phyloP scores from a whole-genome alignment of 208 protist species.

The Wallacemonas sp. region DNA sequence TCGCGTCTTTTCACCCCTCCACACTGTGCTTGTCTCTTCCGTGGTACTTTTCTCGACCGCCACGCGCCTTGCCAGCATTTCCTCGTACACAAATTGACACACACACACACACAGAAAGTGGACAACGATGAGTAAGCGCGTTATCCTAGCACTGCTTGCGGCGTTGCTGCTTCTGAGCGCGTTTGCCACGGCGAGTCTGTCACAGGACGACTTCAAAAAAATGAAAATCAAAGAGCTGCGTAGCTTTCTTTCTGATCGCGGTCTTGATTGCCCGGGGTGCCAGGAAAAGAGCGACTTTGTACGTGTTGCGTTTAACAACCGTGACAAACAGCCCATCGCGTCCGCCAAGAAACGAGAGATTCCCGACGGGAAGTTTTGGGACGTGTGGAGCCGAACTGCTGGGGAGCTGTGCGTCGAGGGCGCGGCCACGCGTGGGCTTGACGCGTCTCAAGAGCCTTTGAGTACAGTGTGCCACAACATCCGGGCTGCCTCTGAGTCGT shows the following conservation, averaged over 20 bases:
- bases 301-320: slow-evolving; percentile 68
- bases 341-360: slow-evolving; percentile 52
- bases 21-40: too few species aligned
- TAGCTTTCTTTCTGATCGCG: slow-evolving; percentile 72
- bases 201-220: slow-evolving; percentile 71
- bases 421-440: slow-evolving; percentile 39
- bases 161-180: slow-evolving; percentile 2
- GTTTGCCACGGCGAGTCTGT: slow-evolving; percentile 11
- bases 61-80: too few species aligned
- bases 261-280: slow-evolving; percentile 69
- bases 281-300: slow-evolving; percentile 90
- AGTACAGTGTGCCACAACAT: slow-evolving; percentile 55
- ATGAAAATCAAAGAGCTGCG: slow-evolving; percentile 91
- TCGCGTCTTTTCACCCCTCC: too few species aligned
- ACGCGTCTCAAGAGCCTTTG: slow-evolving; percentile 35
- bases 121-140: slow-evolving; percentile 8
- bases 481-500: slow-evolving; percentile 51
- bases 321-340: slow-evolving; percentile 56
- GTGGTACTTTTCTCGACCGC: too few species aligned
- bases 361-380: slow-evolving; percentile 74
- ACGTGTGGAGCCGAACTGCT: slow-evolving; percentile 62
- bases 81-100: too few species aligned
- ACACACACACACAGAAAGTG: too few species aligned
- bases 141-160: slow-evolving; percentile 15
- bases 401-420: slow-evolving; percentile 48